Evolutionary conservation across 2,329 filamentous ascomycete species (phyloP).

Genomic region (Fusarium buxicola): DNA sequence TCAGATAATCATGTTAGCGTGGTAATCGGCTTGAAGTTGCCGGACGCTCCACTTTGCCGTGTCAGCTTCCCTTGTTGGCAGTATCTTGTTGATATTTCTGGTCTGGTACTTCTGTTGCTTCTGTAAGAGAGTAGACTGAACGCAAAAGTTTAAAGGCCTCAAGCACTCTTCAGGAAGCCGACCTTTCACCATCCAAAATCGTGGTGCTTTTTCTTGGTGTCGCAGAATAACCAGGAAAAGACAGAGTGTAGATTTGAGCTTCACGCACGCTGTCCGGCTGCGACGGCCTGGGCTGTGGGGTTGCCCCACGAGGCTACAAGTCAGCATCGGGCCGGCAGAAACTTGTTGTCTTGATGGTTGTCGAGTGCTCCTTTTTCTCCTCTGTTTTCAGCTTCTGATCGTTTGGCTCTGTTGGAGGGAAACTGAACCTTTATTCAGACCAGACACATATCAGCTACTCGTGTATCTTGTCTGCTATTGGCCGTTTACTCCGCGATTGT

Average conservation of each 20-base stretch:
- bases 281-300: slow-evolving; percentile 16
- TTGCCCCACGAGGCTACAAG: not conserved
- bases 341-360: slow-evolving; percentile 1
- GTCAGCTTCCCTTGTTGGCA: not conserved
- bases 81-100: not conserved
- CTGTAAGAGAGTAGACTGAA: no score
- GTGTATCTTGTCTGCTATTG: no score
- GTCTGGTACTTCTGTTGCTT: not conserved
- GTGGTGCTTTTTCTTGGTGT: no score
- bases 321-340: slow-evolving; percentile 9
- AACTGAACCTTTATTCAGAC: no score
- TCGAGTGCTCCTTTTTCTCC: not conserved
- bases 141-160: no score
- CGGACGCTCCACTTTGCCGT: slow-evolving; percentile 35
- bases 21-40: slow-evolving; percentile 33
- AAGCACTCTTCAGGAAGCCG: no score
- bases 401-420: not conserved
- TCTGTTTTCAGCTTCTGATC: not conserved
- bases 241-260: not conserved
- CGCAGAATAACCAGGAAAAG: no score
- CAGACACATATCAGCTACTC: no score
- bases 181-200: no score
- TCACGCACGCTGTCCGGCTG: slow-evolving; percentile 18
- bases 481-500: no score
- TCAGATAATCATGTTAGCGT: slow-evolving; percentile 16